phyloP scores from a whole-genome alignment of 768 basidiomycete genomes.

The Pulveroboletus sp. region DNA sequence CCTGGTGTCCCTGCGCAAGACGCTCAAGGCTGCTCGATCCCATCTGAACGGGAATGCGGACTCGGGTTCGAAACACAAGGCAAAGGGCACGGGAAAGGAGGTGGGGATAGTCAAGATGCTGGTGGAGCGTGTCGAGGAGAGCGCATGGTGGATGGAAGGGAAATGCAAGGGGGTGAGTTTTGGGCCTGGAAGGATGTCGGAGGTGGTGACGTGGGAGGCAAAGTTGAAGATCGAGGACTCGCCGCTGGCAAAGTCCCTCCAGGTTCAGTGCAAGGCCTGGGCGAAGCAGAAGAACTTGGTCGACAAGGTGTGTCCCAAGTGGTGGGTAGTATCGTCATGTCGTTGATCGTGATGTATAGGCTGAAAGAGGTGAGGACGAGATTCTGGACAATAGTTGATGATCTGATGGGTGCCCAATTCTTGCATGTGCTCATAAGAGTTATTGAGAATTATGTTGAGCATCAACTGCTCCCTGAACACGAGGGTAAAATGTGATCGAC shows the following conservation, averaged over 20 bases:
- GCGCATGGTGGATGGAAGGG: conserved; percentile 71
- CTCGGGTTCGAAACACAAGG: too few species aligned
- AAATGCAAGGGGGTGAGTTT: conserved; percentile 68
- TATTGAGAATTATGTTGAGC: neutral
- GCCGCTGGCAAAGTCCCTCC: conserved; percentile 60
- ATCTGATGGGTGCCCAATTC: neutral
- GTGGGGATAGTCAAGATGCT: conserved; percentile 64
- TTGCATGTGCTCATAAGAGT: neutral
- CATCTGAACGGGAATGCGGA: too few species aligned
- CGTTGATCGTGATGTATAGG: conserved; percentile 3
- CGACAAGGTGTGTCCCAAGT: conserved; percentile 56
- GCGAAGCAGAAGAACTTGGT: conserved; percentile 66
- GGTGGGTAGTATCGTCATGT: neutral
- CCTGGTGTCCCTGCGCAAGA: conserved; percentile 63
- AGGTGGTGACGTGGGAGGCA: conserved; percentile 73
- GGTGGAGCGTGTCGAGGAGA: conserved; percentile 85
- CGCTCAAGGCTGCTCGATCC: too few species aligned
- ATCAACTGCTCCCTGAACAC: neutral
- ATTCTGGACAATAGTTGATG: conserved; percentile 48
- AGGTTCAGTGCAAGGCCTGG: conserved; percentile 75
- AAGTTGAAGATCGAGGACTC: conserved; percentile 58
- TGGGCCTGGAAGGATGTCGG: conserved; percentile 62
- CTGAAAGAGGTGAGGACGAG: conserved; percentile 48
- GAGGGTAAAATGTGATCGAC: too few species aligned
- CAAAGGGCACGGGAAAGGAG: too few species aligned